phyloP scores from a whole-genome alignment of 208 protist genomes.

The Leishmania lainsoni region DNA sequence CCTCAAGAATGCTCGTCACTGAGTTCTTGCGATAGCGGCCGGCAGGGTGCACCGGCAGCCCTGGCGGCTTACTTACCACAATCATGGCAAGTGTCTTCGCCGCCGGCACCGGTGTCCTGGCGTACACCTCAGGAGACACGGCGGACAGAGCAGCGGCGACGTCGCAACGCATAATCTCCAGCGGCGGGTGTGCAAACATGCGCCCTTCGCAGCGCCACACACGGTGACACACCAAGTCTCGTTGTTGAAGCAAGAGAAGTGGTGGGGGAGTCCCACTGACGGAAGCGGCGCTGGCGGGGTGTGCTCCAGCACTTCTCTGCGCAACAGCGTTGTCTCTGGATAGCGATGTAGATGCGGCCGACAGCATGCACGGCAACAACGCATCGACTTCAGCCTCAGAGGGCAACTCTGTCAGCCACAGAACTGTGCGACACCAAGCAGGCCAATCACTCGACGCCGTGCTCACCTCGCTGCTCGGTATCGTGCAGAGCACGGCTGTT shows the following conservation, averaged over 20 bases:
- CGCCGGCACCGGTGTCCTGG: conserved; percentile 14
- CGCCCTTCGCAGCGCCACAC: conserved; percentile 94
- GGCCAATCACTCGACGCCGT: neutral
- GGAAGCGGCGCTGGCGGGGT: conserved; percentile 2
- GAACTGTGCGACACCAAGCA: conserved; percentile 30
- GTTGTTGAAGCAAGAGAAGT: conserved; percentile 62
- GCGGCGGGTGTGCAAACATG: conserved; percentile 65
- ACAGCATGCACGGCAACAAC: conserved; percentile 11
- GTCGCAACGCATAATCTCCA: conserved; percentile 63
- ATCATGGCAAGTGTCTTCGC: conserved; percentile 55
- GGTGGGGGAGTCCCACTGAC: neutral
- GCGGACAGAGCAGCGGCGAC: neutral
- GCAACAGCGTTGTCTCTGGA: neutral
- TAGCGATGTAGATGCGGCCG: neutral
- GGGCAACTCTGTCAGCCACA: conserved; percentile 18
- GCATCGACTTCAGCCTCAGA: conserved; percentile 18
- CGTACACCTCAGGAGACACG: neutral
- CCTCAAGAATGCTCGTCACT: conserved; percentile 88
- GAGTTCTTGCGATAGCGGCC: conserved; percentile 93
- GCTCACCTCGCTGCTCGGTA: neutral
- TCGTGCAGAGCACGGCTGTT: neutral
- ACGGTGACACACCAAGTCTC: conserved; percentile 83
- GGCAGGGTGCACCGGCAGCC: conserved; percentile 89
- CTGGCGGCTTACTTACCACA: conserved; percentile 72
- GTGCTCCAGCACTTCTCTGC: neutral